These are phyloP conservation scores for Protomyces lactucae-debilis DNA, from an alignment of 1,139 yeast genomes.

Conservation along the genomic window DNA sequence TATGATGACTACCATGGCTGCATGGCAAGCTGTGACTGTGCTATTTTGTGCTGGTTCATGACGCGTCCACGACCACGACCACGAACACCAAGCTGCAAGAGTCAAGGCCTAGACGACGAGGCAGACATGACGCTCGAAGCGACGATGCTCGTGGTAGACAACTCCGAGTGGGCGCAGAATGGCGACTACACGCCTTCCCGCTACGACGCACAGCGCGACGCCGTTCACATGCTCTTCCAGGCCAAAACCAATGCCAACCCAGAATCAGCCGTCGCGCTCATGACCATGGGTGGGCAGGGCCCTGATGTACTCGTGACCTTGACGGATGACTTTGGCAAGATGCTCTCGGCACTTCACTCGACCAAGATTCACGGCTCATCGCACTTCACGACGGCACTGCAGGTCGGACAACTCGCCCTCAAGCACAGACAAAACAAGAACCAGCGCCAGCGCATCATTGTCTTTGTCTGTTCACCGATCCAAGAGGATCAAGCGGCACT, in stretches of 20 bases:
- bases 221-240: constrained; percentile 84
- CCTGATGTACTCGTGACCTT: constrained; percentile 84
- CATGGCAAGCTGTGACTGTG: not conserved
- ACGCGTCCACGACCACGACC: not conserved
- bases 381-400: constrained; percentile 78
- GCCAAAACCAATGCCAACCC: constrained; percentile 85
- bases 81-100: not conserved
- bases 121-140: constrained; percentile 17
- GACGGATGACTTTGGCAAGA: constrained; percentile 81
- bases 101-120: not conserved
- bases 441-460: constrained; percentile 84
- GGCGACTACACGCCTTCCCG: constrained; percentile 90
- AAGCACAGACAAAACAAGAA: constrained; percentile 94
- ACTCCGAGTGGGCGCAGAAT: constrained; percentile 91
- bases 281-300: constrained; percentile 51
- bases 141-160: constrained; percentile 54
- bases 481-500: constrained; percentile 65
- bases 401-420: constrained; percentile 94
- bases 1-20: not conserved
- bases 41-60: not conserved
- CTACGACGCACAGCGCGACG: constrained; percentile 87
- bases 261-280: constrained; percentile 85
- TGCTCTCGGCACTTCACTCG: constrained; percentile 81
- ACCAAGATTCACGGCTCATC: constrained; percentile 65
- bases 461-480: constrained; percentile 86